Percentiles rank a stretch among this genome's conserved stretches.
phyloP scores from a whole-genome alignment of 305 asterid species.

The Fraxinus xanthoxyloides region DNA sequence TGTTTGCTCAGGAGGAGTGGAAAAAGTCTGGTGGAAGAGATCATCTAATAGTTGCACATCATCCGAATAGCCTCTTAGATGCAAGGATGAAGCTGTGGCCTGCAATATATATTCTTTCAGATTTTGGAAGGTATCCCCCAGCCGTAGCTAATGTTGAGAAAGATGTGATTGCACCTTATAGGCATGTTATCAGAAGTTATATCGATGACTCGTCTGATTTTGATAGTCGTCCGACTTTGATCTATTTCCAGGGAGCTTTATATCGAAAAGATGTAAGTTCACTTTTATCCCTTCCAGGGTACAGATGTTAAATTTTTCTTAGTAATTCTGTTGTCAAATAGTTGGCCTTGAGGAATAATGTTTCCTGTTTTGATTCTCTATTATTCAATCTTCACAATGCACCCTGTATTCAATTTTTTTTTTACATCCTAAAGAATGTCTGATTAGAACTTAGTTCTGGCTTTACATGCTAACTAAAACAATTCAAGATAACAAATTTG shows the following conservation, averaged over 20 bases:
- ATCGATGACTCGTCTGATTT: slow-evolving; percentile 57
- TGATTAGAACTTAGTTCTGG: not conserved
- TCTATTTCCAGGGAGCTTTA: slow-evolving; percentile 90
- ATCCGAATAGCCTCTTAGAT: slow-evolving; percentile 79
- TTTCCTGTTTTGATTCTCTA: not conserved
- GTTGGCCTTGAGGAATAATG: not conserved
- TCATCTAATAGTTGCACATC: slow-evolving; percentile 81
- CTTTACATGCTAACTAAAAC: not conserved
- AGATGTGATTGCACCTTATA: slow-evolving; percentile 87
- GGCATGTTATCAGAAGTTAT: slow-evolving; percentile 54
- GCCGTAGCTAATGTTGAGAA: slow-evolving; percentile 77
- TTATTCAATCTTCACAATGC: not conserved
- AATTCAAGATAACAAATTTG: not conserved
- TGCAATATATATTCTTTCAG: slow-evolving; percentile 68
- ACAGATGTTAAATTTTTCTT: not conserved
- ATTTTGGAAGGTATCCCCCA: slow-evolving; percentile 91
- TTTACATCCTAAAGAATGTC: not conserved
- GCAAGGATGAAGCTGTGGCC: slow-evolving; percentile 89
- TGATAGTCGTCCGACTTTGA: slow-evolving; percentile 66
- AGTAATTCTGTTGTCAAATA: not conserved
- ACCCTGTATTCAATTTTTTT: not conserved
- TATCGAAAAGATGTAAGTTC: slow-evolving; percentile 86
- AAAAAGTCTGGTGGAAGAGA: slow-evolving; percentile 70
- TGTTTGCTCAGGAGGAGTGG: slow-evolving; percentile 69
- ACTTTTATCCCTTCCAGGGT: slow-evolving; percentile 1